Conservation (phyloP, 805 yeast genomes). For the Candida hispaniensis region DNA sequence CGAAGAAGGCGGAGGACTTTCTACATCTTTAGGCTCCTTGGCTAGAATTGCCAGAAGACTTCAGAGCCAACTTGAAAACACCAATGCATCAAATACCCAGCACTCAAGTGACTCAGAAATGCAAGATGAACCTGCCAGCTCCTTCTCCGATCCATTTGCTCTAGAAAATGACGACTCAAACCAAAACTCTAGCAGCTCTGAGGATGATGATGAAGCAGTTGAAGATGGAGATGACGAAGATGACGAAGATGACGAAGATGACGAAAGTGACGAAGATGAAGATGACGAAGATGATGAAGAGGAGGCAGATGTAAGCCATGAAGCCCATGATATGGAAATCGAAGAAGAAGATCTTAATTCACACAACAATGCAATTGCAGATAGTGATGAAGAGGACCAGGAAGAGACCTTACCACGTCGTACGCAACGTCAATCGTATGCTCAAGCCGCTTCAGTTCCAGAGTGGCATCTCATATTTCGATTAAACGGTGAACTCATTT, state of each 20-base stretch:
- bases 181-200: no score
- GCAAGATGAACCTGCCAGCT: no score
- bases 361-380: no score
- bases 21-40: slow-evolving; percentile 18
- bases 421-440: no score
- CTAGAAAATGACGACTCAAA: no score
- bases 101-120: no score
- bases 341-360: slow-evolving; percentile 11
- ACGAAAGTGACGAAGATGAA: slow-evolving; percentile 16
- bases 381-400: slow-evolving; percentile 2
- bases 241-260: slow-evolving; percentile 21
- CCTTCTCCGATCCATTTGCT: no score
- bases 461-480: slow-evolving; percentile 44
- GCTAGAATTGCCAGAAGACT: slow-evolving; percentile 20
- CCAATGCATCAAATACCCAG: no score
- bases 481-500: slow-evolving; percentile 46
- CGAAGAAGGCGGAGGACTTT: slow-evolving; percentile 15
- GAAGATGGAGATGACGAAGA: slow-evolving; percentile 18
- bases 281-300: slow-evolving; percentile 15
- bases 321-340: background rate
- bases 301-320: background rate
- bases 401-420: slow-evolving; percentile 14
- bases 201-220: slow-evolving; percentile 10
- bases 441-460: slow-evolving; percentile 15
- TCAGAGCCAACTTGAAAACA: no score